phyloP scores from a whole-genome alignment of 257 asterid genomes.

The Primulina eburnea region DNA sequence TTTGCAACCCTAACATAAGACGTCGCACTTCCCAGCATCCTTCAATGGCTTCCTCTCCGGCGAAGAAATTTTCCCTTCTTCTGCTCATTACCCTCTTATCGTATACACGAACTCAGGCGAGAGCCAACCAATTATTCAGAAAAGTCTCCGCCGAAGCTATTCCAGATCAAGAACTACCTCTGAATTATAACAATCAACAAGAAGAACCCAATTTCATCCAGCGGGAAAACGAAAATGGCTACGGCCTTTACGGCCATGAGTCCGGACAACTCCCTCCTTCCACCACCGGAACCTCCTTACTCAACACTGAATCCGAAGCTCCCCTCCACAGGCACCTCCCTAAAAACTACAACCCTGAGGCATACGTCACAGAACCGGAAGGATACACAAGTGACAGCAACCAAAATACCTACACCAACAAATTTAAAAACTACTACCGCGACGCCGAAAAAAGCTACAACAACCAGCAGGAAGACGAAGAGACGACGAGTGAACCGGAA shows the following conservation, averaged over 20 bases:
- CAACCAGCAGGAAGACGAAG: conserved; percentile 25
- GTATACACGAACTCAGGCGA: conserved; percentile 48
- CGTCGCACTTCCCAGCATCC: not conserved
- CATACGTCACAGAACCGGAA: conserved; percentile 63
- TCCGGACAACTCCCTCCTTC: conserved; percentile 65
- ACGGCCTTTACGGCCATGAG: conserved; percentile 80
- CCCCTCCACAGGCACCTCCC: conserved; percentile 54
- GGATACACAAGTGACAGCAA: conserved; percentile 23
- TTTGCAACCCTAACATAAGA: not conserved
- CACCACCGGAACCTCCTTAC: conserved; percentile 27
- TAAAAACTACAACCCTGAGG: conserved; percentile 72
- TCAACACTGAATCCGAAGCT: conserved; percentile 13
- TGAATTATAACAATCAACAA: conserved; percentile 25
- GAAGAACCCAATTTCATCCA: conserved; percentile 58
- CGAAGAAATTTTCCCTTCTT: conserved; percentile 45
- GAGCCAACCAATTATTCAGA: conserved; percentile 81
- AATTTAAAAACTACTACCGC: conserved; percentile 14
- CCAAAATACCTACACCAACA: conserved; percentile 19
- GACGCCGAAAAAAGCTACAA: conserved; percentile 24
- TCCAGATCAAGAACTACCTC: conserved; percentile 28
- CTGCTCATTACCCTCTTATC: conserved; percentile 44
- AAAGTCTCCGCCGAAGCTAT: conserved; percentile 43
- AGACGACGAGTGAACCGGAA: not conserved
- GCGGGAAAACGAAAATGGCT: conserved; percentile 56
- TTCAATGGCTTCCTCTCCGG: conserved; percentile 47